phyloP scores from a whole-genome alignment of 176 grass and related monocot species.

The Leersia perrieri region DNA sequence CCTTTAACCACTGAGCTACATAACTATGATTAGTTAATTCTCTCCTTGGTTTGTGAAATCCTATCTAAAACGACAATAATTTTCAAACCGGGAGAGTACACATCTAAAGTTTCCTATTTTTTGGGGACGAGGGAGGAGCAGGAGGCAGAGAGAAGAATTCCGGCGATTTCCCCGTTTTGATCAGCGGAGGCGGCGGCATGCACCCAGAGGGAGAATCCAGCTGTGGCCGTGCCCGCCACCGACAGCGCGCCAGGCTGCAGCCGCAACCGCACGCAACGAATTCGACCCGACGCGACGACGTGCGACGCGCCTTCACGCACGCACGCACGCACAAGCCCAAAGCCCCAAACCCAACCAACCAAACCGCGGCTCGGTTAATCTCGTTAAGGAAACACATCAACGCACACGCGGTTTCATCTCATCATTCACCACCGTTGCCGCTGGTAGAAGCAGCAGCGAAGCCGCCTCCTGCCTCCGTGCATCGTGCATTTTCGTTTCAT shows the following conservation, averaged over 20 bases:
- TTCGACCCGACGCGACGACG: slow-evolving; percentile 10
- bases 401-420: not conserved
- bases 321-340: too few species aligned
- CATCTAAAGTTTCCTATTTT: too few species aligned
- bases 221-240: not conserved
- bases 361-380: slow-evolving; percentile 14
- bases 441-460: not conserved
- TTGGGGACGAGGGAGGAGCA: too few species aligned
- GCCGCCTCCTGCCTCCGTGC: not conserved
- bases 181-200: not conserved
- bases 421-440: too few species aligned
- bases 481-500: too few species aligned
- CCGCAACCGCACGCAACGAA: slow-evolving; percentile 51
- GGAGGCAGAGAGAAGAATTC: not conserved
- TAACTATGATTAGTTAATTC: too few species aligned
- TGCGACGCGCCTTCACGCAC: too few species aligned
- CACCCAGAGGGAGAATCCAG: not conserved
- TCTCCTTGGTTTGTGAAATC: too few species aligned
- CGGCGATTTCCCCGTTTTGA: not conserved
- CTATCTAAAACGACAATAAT: too few species aligned
- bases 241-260: slow-evolving; percentile 36
- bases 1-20: too few species aligned
- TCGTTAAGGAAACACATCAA: not conserved
- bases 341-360: not conserved
- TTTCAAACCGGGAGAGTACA: too few species aligned